Base-by-base conservation (phyloP, 169 alveolate genomes). In the Babesia bovis region DNA sequence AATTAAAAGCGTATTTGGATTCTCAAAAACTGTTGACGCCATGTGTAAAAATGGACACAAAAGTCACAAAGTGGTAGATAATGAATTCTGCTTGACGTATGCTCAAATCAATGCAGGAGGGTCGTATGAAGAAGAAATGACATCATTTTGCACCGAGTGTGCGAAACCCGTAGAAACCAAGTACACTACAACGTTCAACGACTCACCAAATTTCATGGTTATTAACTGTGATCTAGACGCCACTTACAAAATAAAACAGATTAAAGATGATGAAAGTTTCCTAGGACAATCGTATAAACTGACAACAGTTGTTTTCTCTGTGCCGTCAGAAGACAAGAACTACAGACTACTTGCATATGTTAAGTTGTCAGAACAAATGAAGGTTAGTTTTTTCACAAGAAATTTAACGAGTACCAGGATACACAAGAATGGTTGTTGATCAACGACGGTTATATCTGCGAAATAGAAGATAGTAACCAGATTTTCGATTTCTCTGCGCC, bases 401-500 rank as follows among this genome's bases (percentile, higher is more conserved):
- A 13, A 6, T 7, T 2, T 3, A 32, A 23, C 15, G 10, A 30
- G 25, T 3, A 17, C n/a, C 45, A 67, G 81, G 45, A 4, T 23
- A 49, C 60, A 5, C 65, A 81, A 15, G 67, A 71, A 30, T 81
- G 88, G 88, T 42, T 81, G 12, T 71, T 81, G 12, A 81, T 71
- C 19, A 81, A 81, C 50, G 88, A 65, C 30, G 83, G 84, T 3
- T 52, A 66, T 35, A 60, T 81, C 2, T 66, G 56, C 60, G 73
- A 63, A 15, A 58, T 63, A 60, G 28, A 61, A 28, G 40, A 30
- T 25, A 75, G 59, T 21, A 61, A 81, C 12, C 26, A 28, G 7
- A 40, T 66, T 40, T 49, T 81, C 7, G 78, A 70, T 51, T 81
- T 71, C 66, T 26, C 73, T 4, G 41, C 57, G 56, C 63, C 56